These are phyloP conservation scores for Trichoderma afroharzianum DNA, from an alignment of 2,329 filamentous ascomycete species.

Conservation along the genomic window DNA sequence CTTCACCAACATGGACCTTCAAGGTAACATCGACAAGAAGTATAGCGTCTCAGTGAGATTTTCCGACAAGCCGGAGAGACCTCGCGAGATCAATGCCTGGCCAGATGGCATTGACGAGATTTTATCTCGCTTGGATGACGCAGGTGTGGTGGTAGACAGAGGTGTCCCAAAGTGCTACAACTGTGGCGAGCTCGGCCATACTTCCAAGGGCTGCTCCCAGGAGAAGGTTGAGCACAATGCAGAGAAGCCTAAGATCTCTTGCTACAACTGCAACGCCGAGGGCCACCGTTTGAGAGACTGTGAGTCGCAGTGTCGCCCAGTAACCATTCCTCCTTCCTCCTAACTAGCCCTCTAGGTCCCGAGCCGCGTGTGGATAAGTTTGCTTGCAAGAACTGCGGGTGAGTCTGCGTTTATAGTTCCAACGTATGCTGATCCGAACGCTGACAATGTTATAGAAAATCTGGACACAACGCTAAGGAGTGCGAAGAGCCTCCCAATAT, in stretches of 20 bases:
- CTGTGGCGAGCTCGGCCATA: slow-evolving; percentile 63
- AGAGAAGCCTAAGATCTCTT: slow-evolving; percentile 49
- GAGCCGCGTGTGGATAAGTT: slow-evolving; percentile 60
- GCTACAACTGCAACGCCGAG: slow-evolving; percentile 60
- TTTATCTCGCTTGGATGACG: slow-evolving; percentile 59
- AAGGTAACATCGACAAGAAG: slow-evolving; percentile 63
- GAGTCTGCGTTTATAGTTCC: slow-evolving; percentile 21
- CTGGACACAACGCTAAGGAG: slow-evolving; percentile 48
- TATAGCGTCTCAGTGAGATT: slow-evolving; percentile 63
- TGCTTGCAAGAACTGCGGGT: slow-evolving; percentile 67
- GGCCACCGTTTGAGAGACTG: slow-evolving; percentile 70
- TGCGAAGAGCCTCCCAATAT: slow-evolving; percentile 60
- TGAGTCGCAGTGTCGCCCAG: slow-evolving; percentile 33
- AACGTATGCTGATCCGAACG: background rate
- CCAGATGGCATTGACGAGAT: slow-evolving; percentile 58
- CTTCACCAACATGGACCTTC: slow-evolving; percentile 68
- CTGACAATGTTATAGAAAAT: slow-evolving; percentile 34
- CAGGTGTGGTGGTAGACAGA: slow-evolving; percentile 60
- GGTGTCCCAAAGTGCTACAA: slow-evolving; percentile 59
- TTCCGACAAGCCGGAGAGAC: slow-evolving; percentile 52
- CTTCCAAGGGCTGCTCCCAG: slow-evolving; percentile 55
- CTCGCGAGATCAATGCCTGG: slow-evolving; percentile 58
- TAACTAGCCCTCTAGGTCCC: slow-evolving; percentile 41
- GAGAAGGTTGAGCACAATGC: slow-evolving; percentile 48
- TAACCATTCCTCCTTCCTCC: background rate